A percentile compares a stretch with the other conserved stretches of the same genome.
Conservation (phyloP, 2,329 filamentous ascomycete species). For the Beauveria scarabaeidicola region DNA sequence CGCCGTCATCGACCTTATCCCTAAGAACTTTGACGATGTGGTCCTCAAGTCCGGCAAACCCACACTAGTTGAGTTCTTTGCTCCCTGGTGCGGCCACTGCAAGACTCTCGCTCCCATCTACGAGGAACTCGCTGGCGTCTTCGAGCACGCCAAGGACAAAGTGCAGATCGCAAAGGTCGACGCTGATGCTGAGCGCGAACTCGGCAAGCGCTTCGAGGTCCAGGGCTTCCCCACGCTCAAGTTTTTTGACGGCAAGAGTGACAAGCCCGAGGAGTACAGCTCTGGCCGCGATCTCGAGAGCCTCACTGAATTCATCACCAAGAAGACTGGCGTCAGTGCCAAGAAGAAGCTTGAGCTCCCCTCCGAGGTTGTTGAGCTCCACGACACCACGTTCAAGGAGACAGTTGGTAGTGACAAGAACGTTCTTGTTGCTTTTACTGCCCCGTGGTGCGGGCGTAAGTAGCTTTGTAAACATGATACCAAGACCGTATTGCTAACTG, state of each 20-base stretch:
- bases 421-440: constrained; percentile 92
- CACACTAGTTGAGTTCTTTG: constrained; percentile 95
- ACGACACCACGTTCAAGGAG: constrained; percentile 68
- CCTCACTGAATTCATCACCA: constrained; percentile 67
- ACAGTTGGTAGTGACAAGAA: constrained; percentile 77
- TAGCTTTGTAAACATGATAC: constrained; percentile 20
- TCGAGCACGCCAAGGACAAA: constrained; percentile 61
- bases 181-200: constrained; percentile 75
- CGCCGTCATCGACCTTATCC: constrained; percentile 81
- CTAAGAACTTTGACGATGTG: constrained; percentile 83
- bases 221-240: constrained; percentile 96
- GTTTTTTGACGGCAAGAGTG: constrained; percentile 93
- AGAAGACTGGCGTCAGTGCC: constrained; percentile 78
- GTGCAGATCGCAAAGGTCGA: constrained; percentile 94
- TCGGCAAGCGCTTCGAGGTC: constrained; percentile 80
- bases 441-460: constrained; percentile 97
- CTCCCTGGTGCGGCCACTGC: constrained; percentile 98
- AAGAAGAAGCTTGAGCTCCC: constrained; percentile 67
- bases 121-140: constrained; percentile 74
- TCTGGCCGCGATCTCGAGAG: constrained; percentile 83
- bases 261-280: constrained; percentile 75
- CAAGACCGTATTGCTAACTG: background rate
- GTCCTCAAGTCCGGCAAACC: constrained; percentile 90
- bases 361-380: constrained; percentile 72
- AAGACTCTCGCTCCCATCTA: constrained; percentile 93